These are phyloP conservation scores for Venturia nashicola DNA, from an alignment of 2,329 filamentous ascomycete species.

Conservation along the genomic window DNA sequence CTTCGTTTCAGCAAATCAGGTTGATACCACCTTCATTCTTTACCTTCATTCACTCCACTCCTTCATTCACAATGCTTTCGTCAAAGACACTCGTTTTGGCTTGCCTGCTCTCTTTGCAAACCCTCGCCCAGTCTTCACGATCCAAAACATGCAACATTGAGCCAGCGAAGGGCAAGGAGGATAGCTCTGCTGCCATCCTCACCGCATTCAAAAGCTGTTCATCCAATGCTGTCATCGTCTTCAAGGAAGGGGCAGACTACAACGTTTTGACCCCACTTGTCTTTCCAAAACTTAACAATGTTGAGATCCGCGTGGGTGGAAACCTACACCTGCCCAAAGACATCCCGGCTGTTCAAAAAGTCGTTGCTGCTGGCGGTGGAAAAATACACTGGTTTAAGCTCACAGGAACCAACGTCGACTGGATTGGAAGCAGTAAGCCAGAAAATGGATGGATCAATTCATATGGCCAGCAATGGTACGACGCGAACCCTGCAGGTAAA, in stretches of 20 bases:
- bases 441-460: slow-evolving; percentile 29
- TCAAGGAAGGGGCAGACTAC: slow-evolving; percentile 29
- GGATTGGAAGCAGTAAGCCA: slow-evolving; percentile 18
- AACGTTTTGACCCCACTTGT: slow-evolving; percentile 29
- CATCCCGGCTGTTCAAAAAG: slow-evolving; percentile 24
- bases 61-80: background rate
- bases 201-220: slow-evolving; percentile 26
- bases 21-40: background rate
- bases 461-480: slow-evolving; percentile 35
- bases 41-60: background rate
- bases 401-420: slow-evolving; percentile 21
- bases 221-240: slow-evolving; percentile 23
- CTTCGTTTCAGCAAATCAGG: background rate
- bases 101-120: background rate
- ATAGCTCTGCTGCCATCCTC: slow-evolving; percentile 29
- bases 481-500: slow-evolving; percentile 25
- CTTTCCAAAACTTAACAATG: slow-evolving; percentile 29
- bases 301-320: slow-evolving; percentile 30
- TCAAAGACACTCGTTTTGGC: background rate
- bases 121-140: background rate
- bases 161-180: slow-evolving; percentile 24
- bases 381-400: slow-evolving; percentile 29
- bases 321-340: slow-evolving; percentile 32
- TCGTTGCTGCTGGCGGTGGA: slow-evolving; percentile 19
- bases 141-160: background rate